Evolutionary conservation across 1,139 yeast species (phyloP).

Genomic region (Blastobotrys elegans): DNA sequence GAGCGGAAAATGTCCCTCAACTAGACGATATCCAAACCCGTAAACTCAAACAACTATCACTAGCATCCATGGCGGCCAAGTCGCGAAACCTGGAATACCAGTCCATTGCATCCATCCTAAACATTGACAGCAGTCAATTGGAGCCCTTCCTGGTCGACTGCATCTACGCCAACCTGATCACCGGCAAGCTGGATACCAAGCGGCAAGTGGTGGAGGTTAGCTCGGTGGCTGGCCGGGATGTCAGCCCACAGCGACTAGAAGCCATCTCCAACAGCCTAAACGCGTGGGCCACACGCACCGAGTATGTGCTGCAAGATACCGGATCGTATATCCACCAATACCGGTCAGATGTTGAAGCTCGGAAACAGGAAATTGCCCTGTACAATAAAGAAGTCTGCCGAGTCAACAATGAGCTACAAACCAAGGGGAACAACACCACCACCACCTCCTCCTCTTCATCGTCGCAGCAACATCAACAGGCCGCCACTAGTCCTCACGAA

Average conservation of each 20-base stretch:
- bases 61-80: constrained; percentile 20
- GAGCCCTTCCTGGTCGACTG: constrained; percentile 27
- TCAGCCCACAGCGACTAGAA: constrained; percentile 17
- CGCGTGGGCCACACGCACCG: constrained; percentile 13
- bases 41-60: constrained; percentile 23
- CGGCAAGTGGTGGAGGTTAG: constrained; percentile 21
- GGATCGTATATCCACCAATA: constrained; percentile 7
- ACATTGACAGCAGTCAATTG: constrained; percentile 16
- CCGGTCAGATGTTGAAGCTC: constrained; percentile 1
- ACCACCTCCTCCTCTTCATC: background rate
- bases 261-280: constrained; percentile 16
- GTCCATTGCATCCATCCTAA: constrained; percentile 16
- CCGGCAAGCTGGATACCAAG: constrained; percentile 26
- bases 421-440: background rate
- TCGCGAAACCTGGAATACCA: constrained; percentile 17
- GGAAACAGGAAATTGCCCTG: constrained; percentile 3
- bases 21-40: constrained; percentile 16
- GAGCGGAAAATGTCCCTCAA: constrained; percentile 2
- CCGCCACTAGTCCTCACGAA: too few relatives aligned
- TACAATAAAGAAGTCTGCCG: constrained; percentile 5
- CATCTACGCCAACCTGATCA: constrained; percentile 24
- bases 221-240: constrained; percentile 23
- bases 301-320: constrained; percentile 3
- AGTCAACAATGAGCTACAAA: background rate
- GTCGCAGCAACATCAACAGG: too few relatives aligned